Percentiles rank a stretch among this genome's conserved stretches.
Conservation (phyloP, 1,139 yeast genomes). For the Blastobotrys persicus region DNA sequence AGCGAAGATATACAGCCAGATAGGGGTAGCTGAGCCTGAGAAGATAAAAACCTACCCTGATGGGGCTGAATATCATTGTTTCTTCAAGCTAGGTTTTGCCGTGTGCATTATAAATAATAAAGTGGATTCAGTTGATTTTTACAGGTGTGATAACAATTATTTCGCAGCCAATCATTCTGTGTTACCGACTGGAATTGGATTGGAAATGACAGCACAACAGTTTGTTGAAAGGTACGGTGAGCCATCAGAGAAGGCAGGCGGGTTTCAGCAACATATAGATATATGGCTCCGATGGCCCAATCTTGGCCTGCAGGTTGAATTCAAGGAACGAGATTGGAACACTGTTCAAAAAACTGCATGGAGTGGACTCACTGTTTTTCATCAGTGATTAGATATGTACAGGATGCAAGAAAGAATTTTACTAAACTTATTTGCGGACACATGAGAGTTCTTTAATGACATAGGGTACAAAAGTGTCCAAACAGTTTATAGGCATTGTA, state of each 20-base stretch:
- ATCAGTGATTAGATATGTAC: too few species aligned
- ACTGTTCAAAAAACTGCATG: slow-evolving; percentile 26
- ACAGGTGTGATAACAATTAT: slow-evolving; percentile 20
- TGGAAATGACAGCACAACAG: slow-evolving; percentile 25
- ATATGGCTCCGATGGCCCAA: slow-evolving; percentile 33
- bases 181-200: slow-evolving; percentile 22
- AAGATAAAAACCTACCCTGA: slow-evolving; percentile 19
- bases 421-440: too few species aligned
- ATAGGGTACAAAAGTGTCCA: too few species aligned
- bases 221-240: slow-evolving; percentile 31
- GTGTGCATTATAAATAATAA: slow-evolving; percentile 18
- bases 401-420: too few species aligned
- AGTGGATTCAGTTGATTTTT: slow-evolving; percentile 30
- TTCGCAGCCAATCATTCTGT: slow-evolving; percentile 16
- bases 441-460: too few species aligned
- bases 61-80: slow-evolving; percentile 27
- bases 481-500: too few species aligned
- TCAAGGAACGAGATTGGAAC: slow-evolving; percentile 31
- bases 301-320: slow-evolving; percentile 26
- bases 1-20: neutral
- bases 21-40: slow-evolving; percentile 11
- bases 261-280: slow-evolving; percentile 22
- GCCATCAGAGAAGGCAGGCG: slow-evolving; percentile 33
- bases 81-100: slow-evolving; percentile 27
- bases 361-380: slow-evolving; percentile 25